A percentile compares a stretch with the other conserved stretches of the same genome.
Conservation (phyloP, 1,284 basidiomycete genomes). For the Ustilago hordei region DNA sequence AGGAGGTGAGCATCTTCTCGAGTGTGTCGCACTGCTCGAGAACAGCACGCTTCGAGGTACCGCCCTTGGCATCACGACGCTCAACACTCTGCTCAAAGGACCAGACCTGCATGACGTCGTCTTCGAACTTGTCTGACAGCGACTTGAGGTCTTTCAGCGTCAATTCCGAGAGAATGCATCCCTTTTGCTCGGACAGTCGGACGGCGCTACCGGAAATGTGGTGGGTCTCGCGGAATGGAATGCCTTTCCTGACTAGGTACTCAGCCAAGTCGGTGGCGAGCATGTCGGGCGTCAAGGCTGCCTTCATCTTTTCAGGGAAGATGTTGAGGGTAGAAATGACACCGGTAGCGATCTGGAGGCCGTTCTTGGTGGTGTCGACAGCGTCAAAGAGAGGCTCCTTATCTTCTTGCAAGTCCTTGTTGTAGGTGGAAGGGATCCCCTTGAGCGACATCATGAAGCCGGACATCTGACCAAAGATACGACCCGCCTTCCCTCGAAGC, state of each 20-base stretch:
- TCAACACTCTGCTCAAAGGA: constrained; percentile 79
- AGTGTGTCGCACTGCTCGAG: constrained; percentile 76
- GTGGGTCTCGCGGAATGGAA: constrained; percentile 96
- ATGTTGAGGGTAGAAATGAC: constrained; percentile 88
- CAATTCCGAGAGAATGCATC: constrained; percentile 84
- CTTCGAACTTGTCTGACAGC: constrained; percentile 82
- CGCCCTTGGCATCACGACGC: constrained; percentile 89
- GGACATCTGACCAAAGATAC: constrained; percentile 96
- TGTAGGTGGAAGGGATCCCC: constrained; percentile 96
- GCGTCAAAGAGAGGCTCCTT: constrained; percentile 97
- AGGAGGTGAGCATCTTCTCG: constrained; percentile 38
- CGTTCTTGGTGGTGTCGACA: constrained; percentile 89
- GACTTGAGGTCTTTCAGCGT: constrained; percentile 82
- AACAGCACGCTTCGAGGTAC: constrained; percentile 85
- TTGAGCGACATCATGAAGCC: constrained; percentile 98
- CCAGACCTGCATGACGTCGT: constrained; percentile 76
- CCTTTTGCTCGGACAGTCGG: constrained; percentile 86
- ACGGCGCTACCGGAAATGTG: constrained; percentile 97
- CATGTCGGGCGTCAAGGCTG: constrained; percentile 93
- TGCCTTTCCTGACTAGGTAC: constrained; percentile 95
- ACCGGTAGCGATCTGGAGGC: constrained; percentile 91
- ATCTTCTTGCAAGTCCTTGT: constrained; percentile 98
- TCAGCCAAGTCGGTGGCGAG: constrained; percentile 97
- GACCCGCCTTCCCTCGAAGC: constrained; percentile 91
- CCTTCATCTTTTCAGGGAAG: constrained; percentile 87